A percentile compares a stretch with the other conserved stretches of the same genome.
phyloP scores from a whole-genome alignment of 2,329 filamentous ascomycete species.

The Sclerotinia nivalis region DNA sequence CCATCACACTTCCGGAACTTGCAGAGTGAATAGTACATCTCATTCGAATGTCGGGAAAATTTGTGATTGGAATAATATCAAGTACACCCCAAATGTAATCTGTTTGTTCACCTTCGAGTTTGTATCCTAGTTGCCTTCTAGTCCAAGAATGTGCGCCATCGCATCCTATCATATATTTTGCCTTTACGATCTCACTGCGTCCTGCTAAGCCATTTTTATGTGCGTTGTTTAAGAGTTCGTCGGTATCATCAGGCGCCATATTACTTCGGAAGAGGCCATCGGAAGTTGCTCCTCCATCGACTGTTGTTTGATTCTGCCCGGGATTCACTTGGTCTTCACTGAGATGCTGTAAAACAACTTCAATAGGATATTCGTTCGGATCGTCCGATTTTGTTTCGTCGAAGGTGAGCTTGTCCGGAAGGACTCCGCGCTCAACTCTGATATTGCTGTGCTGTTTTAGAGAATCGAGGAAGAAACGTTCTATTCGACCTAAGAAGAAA shows the following conservation, averaged over 20 bases:
- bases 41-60: constrained; percentile 63
- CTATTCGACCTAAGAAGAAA: constrained; percentile 51
- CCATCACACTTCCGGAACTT: constrained; percentile 55
- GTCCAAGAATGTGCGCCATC: constrained; percentile 56
- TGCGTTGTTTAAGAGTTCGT: constrained; percentile 47
- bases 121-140: constrained; percentile 51
- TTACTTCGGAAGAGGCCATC: constrained; percentile 63
- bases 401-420: constrained; percentile 57
- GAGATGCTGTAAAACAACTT: constrained; percentile 57
- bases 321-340: constrained; percentile 59
- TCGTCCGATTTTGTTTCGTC: constrained; percentile 53
- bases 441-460: constrained; percentile 57
- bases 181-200: constrained; percentile 55
- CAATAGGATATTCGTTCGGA: constrained; percentile 59
- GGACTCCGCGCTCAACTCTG: constrained; percentile 58
- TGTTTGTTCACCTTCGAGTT: constrained; percentile 60
- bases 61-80: constrained; percentile 44
- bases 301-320: constrained; percentile 44
- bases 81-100: constrained; percentile 60
- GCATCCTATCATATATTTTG: constrained; percentile 67
- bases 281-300: constrained; percentile 35
- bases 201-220: constrained; percentile 43
- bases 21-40: constrained; percentile 56
- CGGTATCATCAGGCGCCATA: constrained; percentile 56
- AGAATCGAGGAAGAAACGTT: constrained; percentile 64